These are phyloP conservation scores for Atalantia buxifolia DNA, from an alignment of 345 rosid species.

Conservation along the genomic window DNA sequence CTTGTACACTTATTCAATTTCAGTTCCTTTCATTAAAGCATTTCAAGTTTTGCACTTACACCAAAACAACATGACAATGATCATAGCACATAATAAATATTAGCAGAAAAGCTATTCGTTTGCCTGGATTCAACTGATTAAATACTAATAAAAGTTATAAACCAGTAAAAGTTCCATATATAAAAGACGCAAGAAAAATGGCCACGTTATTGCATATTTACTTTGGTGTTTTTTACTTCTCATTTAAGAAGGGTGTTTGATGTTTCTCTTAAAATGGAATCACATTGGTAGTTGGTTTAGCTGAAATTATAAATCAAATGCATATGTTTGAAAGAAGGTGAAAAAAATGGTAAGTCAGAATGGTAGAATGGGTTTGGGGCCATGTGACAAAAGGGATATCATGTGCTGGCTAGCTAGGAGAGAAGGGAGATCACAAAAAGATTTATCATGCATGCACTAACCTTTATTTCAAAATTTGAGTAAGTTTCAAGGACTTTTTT, in stretches of 20 bases:
- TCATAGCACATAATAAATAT: neutral
- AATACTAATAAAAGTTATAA: neutral
- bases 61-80: neutral
- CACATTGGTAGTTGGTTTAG: neutral
- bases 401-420: neutral
- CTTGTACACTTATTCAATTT: neutral
- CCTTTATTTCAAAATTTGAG: slow-evolving; percentile 22
- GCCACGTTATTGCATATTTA: neutral
- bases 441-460: neutral
- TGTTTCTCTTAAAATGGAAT: slow-evolving; percentile 11
- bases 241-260: neutral
- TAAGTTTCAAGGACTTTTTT: slow-evolving; percentile 17
- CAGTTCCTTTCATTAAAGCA: slow-evolving; percentile 11
- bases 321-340: slow-evolving; percentile 5
- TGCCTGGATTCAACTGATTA: neutral
- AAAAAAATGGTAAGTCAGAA: neutral
- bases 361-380: slow-evolving; percentile 15
- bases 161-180: neutral
- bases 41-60: neutral
- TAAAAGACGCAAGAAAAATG: neutral
- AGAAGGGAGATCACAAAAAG: slow-evolving; percentile 12
- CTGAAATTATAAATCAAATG: neutral
- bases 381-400: slow-evolving; percentile 29
- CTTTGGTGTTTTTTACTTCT: neutral
- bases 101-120: neutral